These are phyloP conservation scores for Bryoerythrophyllum caledonicum DNA, from an alignment of 225 moss, liverwort and hornwort genomes.

Conservation along the genomic window DNA sequence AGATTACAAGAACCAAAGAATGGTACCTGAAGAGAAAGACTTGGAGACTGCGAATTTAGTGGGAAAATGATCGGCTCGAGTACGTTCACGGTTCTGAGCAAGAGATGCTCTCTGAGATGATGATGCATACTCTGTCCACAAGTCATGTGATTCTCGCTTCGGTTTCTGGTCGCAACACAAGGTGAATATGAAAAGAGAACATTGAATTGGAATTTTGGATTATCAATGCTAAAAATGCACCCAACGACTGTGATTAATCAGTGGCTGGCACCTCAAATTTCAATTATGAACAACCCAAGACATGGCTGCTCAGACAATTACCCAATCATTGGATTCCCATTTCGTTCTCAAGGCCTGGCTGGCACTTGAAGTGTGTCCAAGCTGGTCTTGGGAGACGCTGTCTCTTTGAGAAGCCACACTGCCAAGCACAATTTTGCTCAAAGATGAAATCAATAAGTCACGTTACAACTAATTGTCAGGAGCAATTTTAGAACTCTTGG, in stretches of 20 bases:
- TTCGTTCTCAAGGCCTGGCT: conserved; percentile 28
- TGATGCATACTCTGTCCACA: conserved; percentile 34
- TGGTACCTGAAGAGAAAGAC: conserved; percentile 35
- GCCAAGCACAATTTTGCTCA: no score
- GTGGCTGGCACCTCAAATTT: not conserved
- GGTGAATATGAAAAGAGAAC: not conserved
- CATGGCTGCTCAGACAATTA: not conserved
- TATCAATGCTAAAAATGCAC: no score
- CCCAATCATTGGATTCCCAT: conserved; percentile 21
- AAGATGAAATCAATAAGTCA: conserved; percentile 10
- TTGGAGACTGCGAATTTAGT: conserved; percentile 23
- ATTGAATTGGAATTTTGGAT: not conserved
- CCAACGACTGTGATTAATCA: no score
- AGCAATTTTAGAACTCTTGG: no score
- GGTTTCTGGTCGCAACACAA: no score
- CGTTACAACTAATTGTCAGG: not conserved
- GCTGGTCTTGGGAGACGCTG: conserved; percentile 9
- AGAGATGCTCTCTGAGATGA: conserved; percentile 23
- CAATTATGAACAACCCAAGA: not conserved
- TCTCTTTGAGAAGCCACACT: conserved; percentile 23
- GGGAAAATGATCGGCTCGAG: no score
- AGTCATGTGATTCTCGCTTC: conserved; percentile 32
- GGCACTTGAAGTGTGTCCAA: conserved; percentile 13
- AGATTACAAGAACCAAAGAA: not conserved
- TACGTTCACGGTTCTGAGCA: conserved; percentile 15